Conservation (phyloP, 768 basidiomycete genomes). For the Asterophora parasitica region DNA sequence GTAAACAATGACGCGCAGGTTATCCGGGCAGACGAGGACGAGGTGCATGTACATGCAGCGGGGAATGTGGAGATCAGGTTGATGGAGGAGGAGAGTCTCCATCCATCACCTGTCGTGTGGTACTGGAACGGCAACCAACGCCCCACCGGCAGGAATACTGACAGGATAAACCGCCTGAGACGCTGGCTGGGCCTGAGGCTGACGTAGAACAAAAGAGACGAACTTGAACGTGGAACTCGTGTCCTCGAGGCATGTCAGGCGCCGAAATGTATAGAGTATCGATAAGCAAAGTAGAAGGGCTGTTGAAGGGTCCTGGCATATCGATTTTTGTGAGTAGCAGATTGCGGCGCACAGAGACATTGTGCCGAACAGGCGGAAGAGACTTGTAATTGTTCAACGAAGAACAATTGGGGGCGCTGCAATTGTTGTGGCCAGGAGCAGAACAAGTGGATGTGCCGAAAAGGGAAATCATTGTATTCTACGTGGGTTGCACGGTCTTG, state of each 20-base stretch:
- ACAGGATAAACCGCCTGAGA: background rate
- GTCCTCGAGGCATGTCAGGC: too few species aligned
- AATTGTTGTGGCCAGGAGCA: slow-evolving; percentile 10
- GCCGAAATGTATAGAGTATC: too few species aligned
- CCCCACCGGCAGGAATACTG: background rate
- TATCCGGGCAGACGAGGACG: slow-evolving; percentile 8
- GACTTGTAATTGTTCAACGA: slow-evolving; percentile 12
- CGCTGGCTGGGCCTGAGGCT: background rate
- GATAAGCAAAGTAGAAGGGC: too few species aligned
- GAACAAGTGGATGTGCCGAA: slow-evolving; percentile 22
- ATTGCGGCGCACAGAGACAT: background rate
- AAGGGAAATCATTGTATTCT: slow-evolving; percentile 27
- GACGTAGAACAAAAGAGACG: background rate
- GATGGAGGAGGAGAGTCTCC: slow-evolving; percentile 3
- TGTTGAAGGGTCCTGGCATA: too few species aligned
- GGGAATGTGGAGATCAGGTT: slow-evolving; percentile 9
- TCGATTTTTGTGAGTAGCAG: background rate
- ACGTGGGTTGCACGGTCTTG: slow-evolving; percentile 26
- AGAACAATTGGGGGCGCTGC: background rate
- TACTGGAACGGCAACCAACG: slow-evolving; percentile 2
- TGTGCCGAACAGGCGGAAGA: slow-evolving; percentile 5
- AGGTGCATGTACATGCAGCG: slow-evolving; percentile 11
- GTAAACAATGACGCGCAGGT: slow-evolving; percentile 3
- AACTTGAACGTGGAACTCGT: background rate
- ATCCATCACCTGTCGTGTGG: background rate